These are phyloP conservation scores for Trypanosoma theileri DNA, from an alignment of 208 protist genomes.

Conservation along the genomic window DNA sequence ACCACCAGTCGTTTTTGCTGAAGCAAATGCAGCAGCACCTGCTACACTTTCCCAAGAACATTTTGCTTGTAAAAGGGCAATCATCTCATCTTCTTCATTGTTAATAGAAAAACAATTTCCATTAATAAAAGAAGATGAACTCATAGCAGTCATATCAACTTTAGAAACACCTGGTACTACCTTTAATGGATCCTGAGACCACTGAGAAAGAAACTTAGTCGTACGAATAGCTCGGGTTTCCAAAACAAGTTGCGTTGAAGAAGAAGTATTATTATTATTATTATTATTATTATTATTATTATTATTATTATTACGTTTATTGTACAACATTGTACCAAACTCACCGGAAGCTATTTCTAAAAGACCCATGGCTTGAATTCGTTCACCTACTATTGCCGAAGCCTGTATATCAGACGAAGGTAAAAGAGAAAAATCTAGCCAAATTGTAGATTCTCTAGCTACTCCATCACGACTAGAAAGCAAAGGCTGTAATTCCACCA, in stretches of 20 bases:
- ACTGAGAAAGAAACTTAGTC: conserved; percentile 28
- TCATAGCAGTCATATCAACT: not conserved
- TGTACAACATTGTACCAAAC: conserved; percentile 16
- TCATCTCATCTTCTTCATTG: conserved; percentile 15
- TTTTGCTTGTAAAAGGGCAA: conserved; percentile 19
- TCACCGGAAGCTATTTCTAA: conserved; percentile 10
- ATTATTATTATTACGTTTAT: not conserved
- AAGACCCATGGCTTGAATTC: conserved; percentile 24
- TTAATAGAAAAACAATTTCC: not conserved
- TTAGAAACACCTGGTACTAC: conserved; percentile 3
- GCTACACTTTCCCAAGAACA: conserved; percentile 39
- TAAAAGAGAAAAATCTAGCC: conserved; percentile 30
- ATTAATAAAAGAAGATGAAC: not conserved
- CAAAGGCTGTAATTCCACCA: conserved; percentile 25
- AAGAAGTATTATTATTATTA: conserved; percentile 1
- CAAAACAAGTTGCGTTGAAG: conserved; percentile 12
- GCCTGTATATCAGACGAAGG: conserved; percentile 12
- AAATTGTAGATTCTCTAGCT: conserved; percentile 19
- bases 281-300: too few relatives aligned
- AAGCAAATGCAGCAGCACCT: conserved; percentile 32
- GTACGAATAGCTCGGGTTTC: conserved; percentile 24
- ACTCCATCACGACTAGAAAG: conserved; percentile 10
- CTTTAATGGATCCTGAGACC: conserved; percentile 34
- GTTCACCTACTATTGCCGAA: conserved; percentile 27
- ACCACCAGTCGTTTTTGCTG: conserved; percentile 17